Evolutionary conservation across 306 rosid species (phyloP), one percentile per base, ranked within the genome.

Genomic region (Lathyrus sativus): DNA sequence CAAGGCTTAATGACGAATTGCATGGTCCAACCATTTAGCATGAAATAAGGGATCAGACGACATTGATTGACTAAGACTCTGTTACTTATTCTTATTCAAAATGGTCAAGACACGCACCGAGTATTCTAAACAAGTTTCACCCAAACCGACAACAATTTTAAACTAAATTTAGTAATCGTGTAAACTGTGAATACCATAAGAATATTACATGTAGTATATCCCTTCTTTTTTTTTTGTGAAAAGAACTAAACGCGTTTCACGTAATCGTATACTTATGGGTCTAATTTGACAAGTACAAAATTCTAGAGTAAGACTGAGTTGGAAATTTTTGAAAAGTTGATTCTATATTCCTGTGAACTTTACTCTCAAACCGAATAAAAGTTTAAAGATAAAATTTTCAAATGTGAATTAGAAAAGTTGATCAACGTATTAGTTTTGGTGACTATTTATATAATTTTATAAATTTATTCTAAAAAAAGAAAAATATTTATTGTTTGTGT

Each of bases 21-120:
- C 66, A 57, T 43, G 33, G 22, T 6, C 19, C 8, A 28, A 10
- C 6, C 12, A 9, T 54, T 38, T 13, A 22, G 12, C 43, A 69
- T 39, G 65, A 43, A 55, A 35, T 41, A 3, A 0, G 19, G 15
- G 58, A 56, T 70, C 17, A 57, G 19, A 10, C 50, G 7, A 33
- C 18, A 59, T n/a, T 10, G 51, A 70, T 56, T n/a, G 60, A 71
- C 45, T 31, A 59, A 17, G 67, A 26, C 67, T 5, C 29, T 15
- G 24, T 45, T 12, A 7, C 5, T 35, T 35, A 0, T 5, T 33
- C 8, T 43, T 13, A 28, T 57, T 58, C 48, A 58, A 31, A 57
- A 43, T 29, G 5, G 41, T 28, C 22, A 43, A 17, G 17, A 26
- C 18, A 28, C 18, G 38, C 18, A 8, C 1, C 2, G 3, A 18